Conservation (phyloP, 805 yeast genomes). For the Ogataea nakhonphanomensis region DNA sequence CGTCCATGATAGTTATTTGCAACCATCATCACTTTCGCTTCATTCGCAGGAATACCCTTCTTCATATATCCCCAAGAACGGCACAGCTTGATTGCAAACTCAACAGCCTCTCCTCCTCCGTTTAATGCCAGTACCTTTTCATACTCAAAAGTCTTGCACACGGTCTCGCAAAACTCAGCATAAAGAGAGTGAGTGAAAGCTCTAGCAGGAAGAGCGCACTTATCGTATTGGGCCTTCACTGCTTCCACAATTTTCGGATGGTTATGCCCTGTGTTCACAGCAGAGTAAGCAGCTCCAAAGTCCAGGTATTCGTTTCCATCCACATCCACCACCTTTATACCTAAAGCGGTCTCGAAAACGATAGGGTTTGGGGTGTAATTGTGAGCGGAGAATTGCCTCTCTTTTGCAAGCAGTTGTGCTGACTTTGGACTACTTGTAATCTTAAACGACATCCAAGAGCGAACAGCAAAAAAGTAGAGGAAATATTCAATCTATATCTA, state of each 20-base stretch:
- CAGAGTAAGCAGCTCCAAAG: conserved; percentile 29
- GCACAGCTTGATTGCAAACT: conserved; percentile 38
- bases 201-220: conserved; percentile 31
- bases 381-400: conserved; percentile 26
- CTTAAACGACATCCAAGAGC: conserved; percentile 13
- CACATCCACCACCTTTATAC: conserved; percentile 24
- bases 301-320: conserved; percentile 28
- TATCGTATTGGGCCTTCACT: conserved; percentile 29
- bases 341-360: conserved; percentile 23
- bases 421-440: conserved; percentile 20
- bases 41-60: conserved; percentile 25
- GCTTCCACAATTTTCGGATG: conserved; percentile 31
- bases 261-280: conserved; percentile 30
- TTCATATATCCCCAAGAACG: conserved; percentile 32
- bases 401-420: conserved; percentile 14
- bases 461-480: not conserved
- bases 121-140: conserved; percentile 32
- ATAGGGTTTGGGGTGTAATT: conserved; percentile 31
- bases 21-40: conserved; percentile 33
- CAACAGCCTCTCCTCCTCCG: conserved; percentile 37
- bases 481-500: too few relatives aligned
- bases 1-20: conserved; percentile 39
- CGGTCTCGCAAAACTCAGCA: conserved; percentile 24
- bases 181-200: conserved; percentile 26
- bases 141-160: conserved; percentile 28